phyloP scores from a whole-genome alignment of 2,329 filamentous ascomycete species.

The Colletotrichum lentis region DNA sequence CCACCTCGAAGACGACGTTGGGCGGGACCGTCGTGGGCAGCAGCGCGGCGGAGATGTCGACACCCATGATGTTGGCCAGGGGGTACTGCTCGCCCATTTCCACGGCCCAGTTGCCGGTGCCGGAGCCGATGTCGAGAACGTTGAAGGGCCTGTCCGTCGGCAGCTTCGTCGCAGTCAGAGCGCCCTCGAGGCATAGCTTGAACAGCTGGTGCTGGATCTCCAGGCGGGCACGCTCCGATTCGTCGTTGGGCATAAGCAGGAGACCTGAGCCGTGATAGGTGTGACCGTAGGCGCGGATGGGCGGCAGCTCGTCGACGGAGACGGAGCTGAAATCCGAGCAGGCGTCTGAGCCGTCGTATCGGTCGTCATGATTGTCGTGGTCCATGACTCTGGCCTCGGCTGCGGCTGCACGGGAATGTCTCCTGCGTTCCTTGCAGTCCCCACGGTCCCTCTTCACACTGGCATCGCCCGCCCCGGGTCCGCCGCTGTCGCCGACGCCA shows the following conservation, averaged over 20 bases:
- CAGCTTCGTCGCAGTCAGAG: slow-evolving; percentile 45
- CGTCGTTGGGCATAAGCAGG: slow-evolving; percentile 48
- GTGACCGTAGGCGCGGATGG: slow-evolving; percentile 48
- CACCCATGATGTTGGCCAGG: slow-evolving; percentile 50
- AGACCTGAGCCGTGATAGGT: slow-evolving; percentile 50
- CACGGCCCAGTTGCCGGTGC: slow-evolving; percentile 54
- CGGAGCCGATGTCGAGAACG: slow-evolving; percentile 55
- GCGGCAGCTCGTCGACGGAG: slow-evolving; percentile 45
- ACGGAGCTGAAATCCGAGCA: slow-evolving; percentile 48
- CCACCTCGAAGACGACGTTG: slow-evolving; percentile 67
- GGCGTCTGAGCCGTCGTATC: slow-evolving; percentile 42
- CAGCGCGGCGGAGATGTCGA: slow-evolving; percentile 54
- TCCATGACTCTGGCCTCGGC: neutral
- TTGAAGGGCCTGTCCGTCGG: slow-evolving; percentile 39
- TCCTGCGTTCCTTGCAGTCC: slow-evolving; percentile 24
- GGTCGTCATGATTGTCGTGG: slow-evolving; percentile 36
- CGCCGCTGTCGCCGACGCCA: slow-evolving; percentile 27
- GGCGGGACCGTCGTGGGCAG: slow-evolving; percentile 58
- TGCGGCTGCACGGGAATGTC: slow-evolving; percentile 17
- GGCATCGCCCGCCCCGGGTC: slow-evolving; percentile 9
- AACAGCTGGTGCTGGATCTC: slow-evolving; percentile 48
- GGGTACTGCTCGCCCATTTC: slow-evolving; percentile 54
- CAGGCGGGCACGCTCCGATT: slow-evolving; percentile 46
- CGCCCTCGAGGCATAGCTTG: slow-evolving; percentile 47
- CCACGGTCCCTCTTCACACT: slow-evolving; percentile 6